Percentiles rank a stretch among this genome's conserved stretches.
These are phyloP conservation scores for Hygrocybe coccinea DNA, from an alignment of 768 basidiomycete species.

Conservation along the genomic window DNA sequence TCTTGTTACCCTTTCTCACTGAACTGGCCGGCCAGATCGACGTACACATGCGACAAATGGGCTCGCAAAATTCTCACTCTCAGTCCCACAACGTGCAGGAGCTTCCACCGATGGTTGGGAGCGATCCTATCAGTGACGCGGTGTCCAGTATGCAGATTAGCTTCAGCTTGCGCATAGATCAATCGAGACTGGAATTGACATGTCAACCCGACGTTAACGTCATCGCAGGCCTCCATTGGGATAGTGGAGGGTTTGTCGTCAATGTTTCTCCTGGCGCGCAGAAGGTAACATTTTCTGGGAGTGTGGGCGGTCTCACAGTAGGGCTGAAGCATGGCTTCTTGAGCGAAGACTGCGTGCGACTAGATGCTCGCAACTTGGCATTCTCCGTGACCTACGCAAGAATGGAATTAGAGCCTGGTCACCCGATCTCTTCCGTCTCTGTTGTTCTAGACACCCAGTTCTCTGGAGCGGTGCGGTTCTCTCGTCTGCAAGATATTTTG, in stretches of 20 bases:
- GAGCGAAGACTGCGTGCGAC: slow-evolving; percentile 74
- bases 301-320: slow-evolving; percentile 74
- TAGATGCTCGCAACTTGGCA: slow-evolving; percentile 77
- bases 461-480: slow-evolving; percentile 71
- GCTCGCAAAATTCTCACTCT: slow-evolving; percentile 11
- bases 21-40: slow-evolving; percentile 71
- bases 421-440: slow-evolving; percentile 54
- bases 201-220: slow-evolving; percentile 93
- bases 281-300: slow-evolving; percentile 70
- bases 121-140: slow-evolving; percentile 14
- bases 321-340: slow-evolving; percentile 82
- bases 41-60: slow-evolving; percentile 56
- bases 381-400: slow-evolving; percentile 73
- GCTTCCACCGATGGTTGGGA: no score
- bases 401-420: slow-evolving; percentile 33
- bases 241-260: slow-evolving; percentile 86
- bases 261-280: slow-evolving; percentile 70
- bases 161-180: slow-evolving; percentile 87
- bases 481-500: slow-evolving; percentile 84
- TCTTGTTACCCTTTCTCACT: slow-evolving; percentile 78
- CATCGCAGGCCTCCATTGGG: slow-evolving; percentile 85
- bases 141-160: slow-evolving; percentile 63
- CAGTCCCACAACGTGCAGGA: no score
- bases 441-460: slow-evolving; percentile 83
- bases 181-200: slow-evolving; percentile 78